Evolutionary conservation across 1,139 yeast species (phyloP), one percentile per base, ranked within the genome.

Genomic region (Geotrichum phurueaensis): DNA sequence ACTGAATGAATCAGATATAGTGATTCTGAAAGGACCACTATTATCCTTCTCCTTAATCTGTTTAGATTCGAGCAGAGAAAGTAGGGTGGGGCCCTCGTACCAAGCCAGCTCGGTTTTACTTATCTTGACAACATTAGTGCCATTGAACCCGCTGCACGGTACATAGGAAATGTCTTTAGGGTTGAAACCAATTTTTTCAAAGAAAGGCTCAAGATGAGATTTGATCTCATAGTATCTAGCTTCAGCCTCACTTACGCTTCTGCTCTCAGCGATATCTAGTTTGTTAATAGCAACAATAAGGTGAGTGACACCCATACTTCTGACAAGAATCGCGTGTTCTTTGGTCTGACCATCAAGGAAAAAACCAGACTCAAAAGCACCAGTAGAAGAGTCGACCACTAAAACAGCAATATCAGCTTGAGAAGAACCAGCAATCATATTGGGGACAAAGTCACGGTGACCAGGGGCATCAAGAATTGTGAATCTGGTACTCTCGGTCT

Each of bases 391-490:
- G 73, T 95, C 99, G 15, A 88, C 82, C 12, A 88, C 89, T 52
- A 87, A 76, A 36, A 88, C 77, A 0, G 92, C 94, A 59, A 85
- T 75, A 67, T 88, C 95, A 0, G 81, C 81, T 62, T 92, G 97
- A 13, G 96, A 82, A 0, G 96, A 95, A 64, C 99, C 99, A 53
- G 96, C 95, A 74, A 95, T 94, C 90, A 96, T 94, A 73, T 92
- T 96, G n/a, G 98, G 96, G 64, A 95, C 96, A 75, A 91, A 95
- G 80, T 94, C 97, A 72, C 87, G 83, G 77, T 95, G 99, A 3
- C 99, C 99, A 10, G 99, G 99, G 0, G 99, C 97, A 76, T 95
- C 99, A 56, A 95, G 87, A 33, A 96, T 89, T 0, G 96, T 90
- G 73, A 89, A 91, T 59, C 82, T 77, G 0, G 87, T 81, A 1